Percentiles rank a stretch among this genome's conserved stretches.
Evolutionary conservation across 73 alveolate species (phyloP).

Genomic region (Tetrahymena thermophila): DNA sequence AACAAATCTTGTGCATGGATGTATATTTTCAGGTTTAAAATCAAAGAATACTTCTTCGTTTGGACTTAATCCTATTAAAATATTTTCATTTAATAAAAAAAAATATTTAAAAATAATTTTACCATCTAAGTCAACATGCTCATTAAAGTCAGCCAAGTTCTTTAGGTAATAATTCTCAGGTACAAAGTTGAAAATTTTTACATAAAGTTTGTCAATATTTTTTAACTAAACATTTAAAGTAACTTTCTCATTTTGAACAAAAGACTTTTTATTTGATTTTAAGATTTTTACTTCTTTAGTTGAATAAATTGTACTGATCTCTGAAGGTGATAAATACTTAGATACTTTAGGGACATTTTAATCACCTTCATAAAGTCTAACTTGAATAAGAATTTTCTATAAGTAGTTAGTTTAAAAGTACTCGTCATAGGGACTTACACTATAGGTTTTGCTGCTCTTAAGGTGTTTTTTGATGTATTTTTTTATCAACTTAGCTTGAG

Average conservation of each 20-base stretch:
- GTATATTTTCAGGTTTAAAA: slow-evolving; percentile 43
- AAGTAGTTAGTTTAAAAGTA: not conserved
- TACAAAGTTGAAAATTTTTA: slow-evolving; percentile 64
- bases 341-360: not conserved
- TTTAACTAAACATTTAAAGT: slow-evolving; percentile 51
- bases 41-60: slow-evolving; percentile 51
- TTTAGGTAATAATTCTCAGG: slow-evolving; percentile 65
- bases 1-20: slow-evolving; percentile 51
- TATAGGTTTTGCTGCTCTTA: not conserved
- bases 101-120: not conserved
- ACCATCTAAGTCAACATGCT: slow-evolving; percentile 64
- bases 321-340: not conserved
- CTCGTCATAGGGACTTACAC: not conserved
- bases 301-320: not conserved
- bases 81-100: not conserved
- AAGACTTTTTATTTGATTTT: slow-evolving; percentile 39
- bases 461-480: not conserved
- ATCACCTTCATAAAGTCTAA: not conserved
- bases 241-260: slow-evolving; percentile 64
- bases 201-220: slow-evolving; percentile 58
- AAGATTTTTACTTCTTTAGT: slow-evolving; percentile 14
- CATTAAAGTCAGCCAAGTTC: slow-evolving; percentile 39
- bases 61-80: slow-evolving; percentile 59
- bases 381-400: not conserved
- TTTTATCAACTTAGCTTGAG: not conserved